Evolutionary conservation across 2,329 filamentous ascomycete genomes (phyloP), one percentile per base, ranked within the genome.

Genomic region (Cladophialophora chaetospira): DNA sequence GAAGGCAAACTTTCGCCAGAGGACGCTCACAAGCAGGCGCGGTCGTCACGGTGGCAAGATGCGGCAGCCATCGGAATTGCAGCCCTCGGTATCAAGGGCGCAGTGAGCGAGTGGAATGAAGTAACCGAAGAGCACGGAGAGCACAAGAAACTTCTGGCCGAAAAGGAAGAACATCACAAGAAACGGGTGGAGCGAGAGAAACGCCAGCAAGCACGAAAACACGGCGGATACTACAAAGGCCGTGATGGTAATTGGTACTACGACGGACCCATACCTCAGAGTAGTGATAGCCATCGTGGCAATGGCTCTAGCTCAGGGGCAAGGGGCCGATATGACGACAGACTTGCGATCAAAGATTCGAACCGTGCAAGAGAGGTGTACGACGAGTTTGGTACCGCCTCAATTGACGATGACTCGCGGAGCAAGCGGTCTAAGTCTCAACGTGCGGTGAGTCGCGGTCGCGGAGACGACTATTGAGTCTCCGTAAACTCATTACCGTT

Each of bases 11-110:
- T 88, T 72, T 77, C 79, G 1, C 75, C 79, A 1, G 81, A 87
- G 65, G 82, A 87, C 68, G 84, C 85, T 33, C 76, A 82, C 60
- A 86, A 84, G 70, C 79, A 80, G 66, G 83, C 83, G 62, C 79
- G 80, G 19, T 86, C 86, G 68, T 83, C 83, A 47, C 82, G 82
- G 71, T 72, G 86, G 46, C 80, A 84, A 68, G 85, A 88, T 71
- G 82, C 79, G 21, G 82, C 85, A 11, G 83, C 82, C 59, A 77
- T 88, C 28, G 85, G 85, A 61, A 82, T 88, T 65, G 84, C 85
- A 21, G 84, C 83, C n/a, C 75, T 88, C 48, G 85, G 86, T 68
- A 85, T 88, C 75, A 87, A 87, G 70, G 81, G 82, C 54, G 85
- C 85, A 8, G 78, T 84, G 66, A 78, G 77, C 4, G 84, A 87